Base-by-base conservation (phyloP, 805 yeast species). In the Ogataea siamensis region DNA sequence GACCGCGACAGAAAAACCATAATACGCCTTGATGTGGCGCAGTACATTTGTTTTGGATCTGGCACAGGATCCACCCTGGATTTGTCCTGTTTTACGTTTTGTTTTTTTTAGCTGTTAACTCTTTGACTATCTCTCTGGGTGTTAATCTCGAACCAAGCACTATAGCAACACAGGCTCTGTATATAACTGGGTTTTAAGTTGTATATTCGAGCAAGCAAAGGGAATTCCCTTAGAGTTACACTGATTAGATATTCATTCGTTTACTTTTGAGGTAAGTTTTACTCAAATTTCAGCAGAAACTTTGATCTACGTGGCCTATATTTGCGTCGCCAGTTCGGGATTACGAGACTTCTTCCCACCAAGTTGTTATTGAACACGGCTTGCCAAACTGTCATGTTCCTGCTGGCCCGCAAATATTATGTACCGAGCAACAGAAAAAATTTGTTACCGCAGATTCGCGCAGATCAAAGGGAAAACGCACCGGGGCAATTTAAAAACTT, bases 381-480 rank as follows among this genome's bases (percentile, higher is more conserved):
- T 22, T 22, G 10, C 25, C 25, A 22, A n/a, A 22, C 17, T 16
- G 21, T 24, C 28, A 14, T 32, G 21, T 11, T 19, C 28, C 37
- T 24, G 37, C 41, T 34, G 41, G 33, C 30, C 28, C 19, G 27
- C 19, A 18, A 42, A 26, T 26, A 42, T 32, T 33, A 39, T 36
- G 35, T 28, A 23, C 19, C 32, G 36, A 24, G 16, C 31, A 41
- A 33, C 42, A 34, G 38, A 34, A 42, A 42, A 42, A 42, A 34
- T 25, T 37, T 30, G 24, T 36, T 31, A 28, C 28, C 23, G 35
- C 35, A 37, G 40, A 30, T 37, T 28, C 40, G 26, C 29, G 28
- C 35, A 31, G 40, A 37, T 37, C 40, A 37, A 18, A 10, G 18
- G n/a, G 38, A 17, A n/a, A 28, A 5, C 18, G 12, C 23, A 25